phyloP scores from a whole-genome alignment of 257 asterid genomes.

The Oldenlandia corymbosa region DNA sequence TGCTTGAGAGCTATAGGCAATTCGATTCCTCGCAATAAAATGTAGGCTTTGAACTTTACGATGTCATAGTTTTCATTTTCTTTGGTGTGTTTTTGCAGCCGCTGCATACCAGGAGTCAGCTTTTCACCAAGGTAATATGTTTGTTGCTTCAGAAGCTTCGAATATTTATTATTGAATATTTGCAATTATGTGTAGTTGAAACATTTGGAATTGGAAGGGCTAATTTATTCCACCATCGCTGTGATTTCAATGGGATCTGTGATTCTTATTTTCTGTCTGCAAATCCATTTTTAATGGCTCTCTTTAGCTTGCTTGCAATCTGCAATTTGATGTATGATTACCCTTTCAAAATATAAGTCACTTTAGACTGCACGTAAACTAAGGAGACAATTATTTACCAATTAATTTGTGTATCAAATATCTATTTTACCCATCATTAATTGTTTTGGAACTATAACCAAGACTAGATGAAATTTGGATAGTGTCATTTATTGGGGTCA shows the following conservation, averaged over 20 bases:
- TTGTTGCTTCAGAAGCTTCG: conserved; percentile 6
- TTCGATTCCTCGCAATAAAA: conserved; percentile 1
- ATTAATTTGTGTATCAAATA: too few relatives aligned
- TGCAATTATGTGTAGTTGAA: too few relatives aligned
- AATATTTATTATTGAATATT: conserved; percentile 1
- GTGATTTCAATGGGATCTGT: background rate
- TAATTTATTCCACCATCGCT: background rate
- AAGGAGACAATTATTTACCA: too few relatives aligned
- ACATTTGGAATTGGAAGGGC: background rate
- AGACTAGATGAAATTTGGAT: too few relatives aligned
- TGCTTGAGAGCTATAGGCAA: background rate
- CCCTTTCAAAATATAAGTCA: too few relatives aligned
- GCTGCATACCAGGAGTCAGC: conserved; percentile 64
- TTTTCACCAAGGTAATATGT: conserved; percentile 77
- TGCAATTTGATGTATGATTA: background rate
- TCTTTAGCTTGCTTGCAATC: background rate
- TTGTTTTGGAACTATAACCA: too few relatives aligned
- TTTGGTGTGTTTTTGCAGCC: conserved; percentile 53
- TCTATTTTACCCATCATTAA: too few relatives aligned
- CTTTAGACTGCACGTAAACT: too few relatives aligned
- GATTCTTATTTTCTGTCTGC: background rate
- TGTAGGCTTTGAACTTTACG: background rate
- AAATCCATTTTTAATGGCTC: background rate
- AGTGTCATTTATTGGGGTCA: too few relatives aligned
- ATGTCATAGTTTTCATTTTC: conserved; percentile 13